phyloP scores from a whole-genome alignment of 2,329 filamentous ascomycete species.

The Thermothelomyces thermophilus region DNA sequence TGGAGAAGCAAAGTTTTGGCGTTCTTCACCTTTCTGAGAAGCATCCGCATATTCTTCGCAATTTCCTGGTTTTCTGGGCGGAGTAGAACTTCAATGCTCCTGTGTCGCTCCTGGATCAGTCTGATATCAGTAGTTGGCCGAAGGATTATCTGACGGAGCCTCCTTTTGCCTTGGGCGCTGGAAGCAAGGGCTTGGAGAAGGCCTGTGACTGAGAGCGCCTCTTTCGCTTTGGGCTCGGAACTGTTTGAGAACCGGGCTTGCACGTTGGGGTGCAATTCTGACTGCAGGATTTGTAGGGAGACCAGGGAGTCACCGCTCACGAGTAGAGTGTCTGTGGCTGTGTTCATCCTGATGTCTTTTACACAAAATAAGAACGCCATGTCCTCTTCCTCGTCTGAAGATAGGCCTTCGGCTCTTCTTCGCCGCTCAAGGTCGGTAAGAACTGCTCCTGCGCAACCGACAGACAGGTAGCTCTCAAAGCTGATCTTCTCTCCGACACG shows the following conservation, averaged over 20 bases:
- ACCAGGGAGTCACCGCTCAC: conserved; percentile 72
- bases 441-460: conserved; percentile 83
- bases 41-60: conserved; percentile 35
- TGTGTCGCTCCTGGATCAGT: conserved; percentile 65
- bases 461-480: conserved; percentile 64
- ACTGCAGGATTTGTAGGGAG: conserved; percentile 78
- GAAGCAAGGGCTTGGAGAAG: conserved; percentile 68
- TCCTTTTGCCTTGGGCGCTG: conserved; percentile 70
- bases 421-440: conserved; percentile 70
- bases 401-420: conserved; percentile 55
- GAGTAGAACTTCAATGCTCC: conserved; percentile 60
- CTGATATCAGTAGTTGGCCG: conserved; percentile 64
- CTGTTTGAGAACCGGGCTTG: conserved; percentile 65
- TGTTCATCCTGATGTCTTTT: conserved; percentile 66
- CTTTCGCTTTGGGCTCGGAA: conserved; percentile 60
- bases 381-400: conserved; percentile 49
- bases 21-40: conserved; percentile 67
- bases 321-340: conserved; percentile 61
- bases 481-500: conserved; percentile 65
- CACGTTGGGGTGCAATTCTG: conserved; percentile 75
- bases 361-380: conserved; percentile 57
- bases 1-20: conserved; percentile 62
- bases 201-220: conserved; percentile 76
- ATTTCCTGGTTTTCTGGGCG: conserved; percentile 61
- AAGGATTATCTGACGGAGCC: conserved; percentile 74